Evolutionary conservation across 2,329 filamentous ascomycete species (phyloP).

Genomic region (Diaporthe sp.): DNA sequence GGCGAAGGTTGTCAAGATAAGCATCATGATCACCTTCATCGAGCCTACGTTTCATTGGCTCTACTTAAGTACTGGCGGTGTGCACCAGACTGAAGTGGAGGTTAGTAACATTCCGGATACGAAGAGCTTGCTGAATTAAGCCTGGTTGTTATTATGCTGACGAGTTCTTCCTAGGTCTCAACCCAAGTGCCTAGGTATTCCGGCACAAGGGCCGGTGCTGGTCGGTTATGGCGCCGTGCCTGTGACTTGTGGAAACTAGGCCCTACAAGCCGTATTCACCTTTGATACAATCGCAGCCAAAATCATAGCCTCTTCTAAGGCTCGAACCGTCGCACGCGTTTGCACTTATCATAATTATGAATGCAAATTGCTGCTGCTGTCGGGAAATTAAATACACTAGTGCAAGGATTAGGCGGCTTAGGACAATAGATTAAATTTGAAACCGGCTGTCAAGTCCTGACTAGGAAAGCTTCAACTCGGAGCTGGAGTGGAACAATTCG

Average conservation of each 20-base stretch:
- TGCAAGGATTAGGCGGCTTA: neutral
- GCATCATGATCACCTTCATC: neutral
- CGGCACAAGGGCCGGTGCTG: neutral
- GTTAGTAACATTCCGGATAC: neutral
- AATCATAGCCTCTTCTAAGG: neutral
- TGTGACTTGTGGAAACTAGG: neutral
- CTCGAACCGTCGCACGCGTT: neutral
- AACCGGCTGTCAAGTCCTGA: slow-evolving; percentile 12
- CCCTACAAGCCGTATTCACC: neutral
- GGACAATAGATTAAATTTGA: neutral
- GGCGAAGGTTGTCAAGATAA: neutral
- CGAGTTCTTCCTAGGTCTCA: neutral
- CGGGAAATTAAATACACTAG: neutral
- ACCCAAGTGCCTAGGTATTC: neutral
- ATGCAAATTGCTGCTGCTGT: neutral
- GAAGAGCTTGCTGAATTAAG: neutral
- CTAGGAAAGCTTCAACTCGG: slow-evolving; percentile 9
- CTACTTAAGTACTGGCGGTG: too few species aligned
- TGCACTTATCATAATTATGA: neutral
- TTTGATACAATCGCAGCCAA: neutral
- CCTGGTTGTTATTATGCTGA: neutral
- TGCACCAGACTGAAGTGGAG: neutral
- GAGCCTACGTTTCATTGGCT: neutral
- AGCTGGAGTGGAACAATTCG: neutral
- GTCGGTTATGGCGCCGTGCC: neutral